These are phyloP conservation scores for Stagonosporopsis chrysanthemi DNA, from an alignment of 2,329 filamentous ascomycete species.

Conservation along the genomic window DNA sequence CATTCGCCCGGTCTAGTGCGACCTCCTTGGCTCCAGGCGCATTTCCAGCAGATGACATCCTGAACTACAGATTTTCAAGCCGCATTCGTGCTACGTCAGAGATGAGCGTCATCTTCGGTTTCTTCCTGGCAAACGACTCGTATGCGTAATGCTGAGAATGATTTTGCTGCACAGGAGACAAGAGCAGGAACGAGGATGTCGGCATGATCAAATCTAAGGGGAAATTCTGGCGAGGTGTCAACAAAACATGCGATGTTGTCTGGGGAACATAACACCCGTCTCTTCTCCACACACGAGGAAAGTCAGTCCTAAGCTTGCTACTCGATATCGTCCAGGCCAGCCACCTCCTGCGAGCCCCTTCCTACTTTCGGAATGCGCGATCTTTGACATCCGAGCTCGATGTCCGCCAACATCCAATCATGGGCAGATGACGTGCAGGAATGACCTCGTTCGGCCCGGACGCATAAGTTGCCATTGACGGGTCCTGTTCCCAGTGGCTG, in stretches of 20 bases:
- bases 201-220: too few species aligned
- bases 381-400: neutral
- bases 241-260: neutral
- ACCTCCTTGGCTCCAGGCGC: neutral
- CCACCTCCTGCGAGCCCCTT: neutral
- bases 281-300: neutral
- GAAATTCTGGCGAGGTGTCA: neutral
- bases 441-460: slow-evolving; percentile 7
- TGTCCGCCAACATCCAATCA: neutral
- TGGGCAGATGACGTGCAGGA: slow-evolving; percentile 5
- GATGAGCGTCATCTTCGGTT: slow-evolving; percentile 1
- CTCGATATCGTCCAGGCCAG: neutral
- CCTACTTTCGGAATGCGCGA: slow-evolving; percentile 8
- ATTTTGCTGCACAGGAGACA: neutral
- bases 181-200: neutral
- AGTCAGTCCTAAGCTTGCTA: neutral
- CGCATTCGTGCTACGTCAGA: slow-evolving; percentile 1
- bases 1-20: neutral
- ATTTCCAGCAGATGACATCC: neutral
- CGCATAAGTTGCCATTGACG: neutral
- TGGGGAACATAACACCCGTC: neutral
- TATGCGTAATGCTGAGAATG: neutral
- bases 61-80: neutral
- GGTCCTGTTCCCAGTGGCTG: neutral
- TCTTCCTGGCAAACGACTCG: neutral